Evolutionary conservation across 208 protist species (phyloP).

Genomic region (Leishmania tropica): DNA sequence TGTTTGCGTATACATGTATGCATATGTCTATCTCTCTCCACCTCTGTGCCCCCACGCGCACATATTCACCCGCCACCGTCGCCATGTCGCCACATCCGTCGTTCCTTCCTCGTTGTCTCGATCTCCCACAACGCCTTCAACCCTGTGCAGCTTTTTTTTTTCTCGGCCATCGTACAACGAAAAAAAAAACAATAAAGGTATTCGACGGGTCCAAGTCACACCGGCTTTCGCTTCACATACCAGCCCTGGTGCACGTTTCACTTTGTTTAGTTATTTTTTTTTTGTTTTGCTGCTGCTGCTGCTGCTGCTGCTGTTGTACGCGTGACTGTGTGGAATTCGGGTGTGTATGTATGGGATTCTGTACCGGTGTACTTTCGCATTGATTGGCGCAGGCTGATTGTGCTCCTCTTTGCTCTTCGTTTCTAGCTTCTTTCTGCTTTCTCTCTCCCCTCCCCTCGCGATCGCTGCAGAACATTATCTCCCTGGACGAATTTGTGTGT

Average conservation of each 20-base stretch:
- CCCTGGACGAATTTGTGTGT: neutral
- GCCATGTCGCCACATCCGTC: no score
- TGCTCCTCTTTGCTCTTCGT: neutral
- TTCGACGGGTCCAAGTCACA: neutral
- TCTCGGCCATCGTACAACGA: neutral
- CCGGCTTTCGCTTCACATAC: neutral
- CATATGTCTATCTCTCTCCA: neutral
- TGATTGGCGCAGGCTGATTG: neutral
- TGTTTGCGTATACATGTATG: neutral
- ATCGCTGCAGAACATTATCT: neutral
- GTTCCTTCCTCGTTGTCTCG: neutral
- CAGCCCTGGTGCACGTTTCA: neutral
- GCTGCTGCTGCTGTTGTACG: neutral
- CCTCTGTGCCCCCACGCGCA: neutral
- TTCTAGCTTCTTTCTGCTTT: neutral
- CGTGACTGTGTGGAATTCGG: neutral
- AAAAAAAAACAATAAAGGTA: constrained; percentile 3
- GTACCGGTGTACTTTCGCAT: neutral
- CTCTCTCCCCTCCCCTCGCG: neutral
- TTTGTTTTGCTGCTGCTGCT: neutral
- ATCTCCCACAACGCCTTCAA: neutral
- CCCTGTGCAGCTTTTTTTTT: neutral
- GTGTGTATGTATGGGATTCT: constrained; percentile 5
- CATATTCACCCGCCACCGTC: no score
- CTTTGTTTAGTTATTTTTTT: neutral